Percentiles rank a stretch among this genome's conserved stretches.
phyloP scores from a whole-genome alignment of 495 filamentous ascomycete genomes.

The Xylaria intraflava region DNA sequence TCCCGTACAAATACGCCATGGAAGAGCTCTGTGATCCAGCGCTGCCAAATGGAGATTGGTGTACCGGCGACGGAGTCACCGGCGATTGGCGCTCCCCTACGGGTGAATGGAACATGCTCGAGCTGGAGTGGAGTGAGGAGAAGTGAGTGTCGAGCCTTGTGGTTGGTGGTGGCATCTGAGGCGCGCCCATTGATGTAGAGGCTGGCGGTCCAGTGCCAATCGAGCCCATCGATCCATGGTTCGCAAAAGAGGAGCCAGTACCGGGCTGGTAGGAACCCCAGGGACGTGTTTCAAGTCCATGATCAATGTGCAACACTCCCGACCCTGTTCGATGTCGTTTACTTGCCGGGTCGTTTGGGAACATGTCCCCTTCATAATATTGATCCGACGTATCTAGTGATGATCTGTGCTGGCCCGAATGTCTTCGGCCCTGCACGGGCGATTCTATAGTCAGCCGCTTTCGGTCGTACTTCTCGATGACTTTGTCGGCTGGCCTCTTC shows the following conservation, averaged over 20 bases:
- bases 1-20: constrained; percentile 24
- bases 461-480: constrained; percentile 9
- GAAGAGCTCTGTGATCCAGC: constrained; percentile 17
- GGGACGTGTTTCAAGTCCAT: constrained; percentile 20
- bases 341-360: constrained; percentile 21
- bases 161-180: constrained; percentile 25
- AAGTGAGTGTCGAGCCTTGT: constrained; percentile 26
- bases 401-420: constrained; percentile 16
- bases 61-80: constrained; percentile 21
- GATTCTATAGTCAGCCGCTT: constrained; percentile 8
- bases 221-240: constrained; percentile 20
- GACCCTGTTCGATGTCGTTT: constrained; percentile 26
- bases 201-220: constrained; percentile 24
- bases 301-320: constrained; percentile 20
- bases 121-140: constrained; percentile 20
- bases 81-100: constrained; percentile 23
- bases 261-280: constrained; percentile 21
- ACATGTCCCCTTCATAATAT: constrained; percentile 26
- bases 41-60: constrained; percentile 20
- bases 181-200: constrained; percentile 20
- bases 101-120: constrained; percentile 17
- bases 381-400: constrained; percentile 17
- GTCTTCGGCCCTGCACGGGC: constrained; percentile 8
- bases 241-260: constrained; percentile 15
- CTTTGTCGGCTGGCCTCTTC: constrained; percentile 32